Base-by-base conservation (phyloP, 805 yeast genomes). In the Ogataea pignaliae region DNA sequence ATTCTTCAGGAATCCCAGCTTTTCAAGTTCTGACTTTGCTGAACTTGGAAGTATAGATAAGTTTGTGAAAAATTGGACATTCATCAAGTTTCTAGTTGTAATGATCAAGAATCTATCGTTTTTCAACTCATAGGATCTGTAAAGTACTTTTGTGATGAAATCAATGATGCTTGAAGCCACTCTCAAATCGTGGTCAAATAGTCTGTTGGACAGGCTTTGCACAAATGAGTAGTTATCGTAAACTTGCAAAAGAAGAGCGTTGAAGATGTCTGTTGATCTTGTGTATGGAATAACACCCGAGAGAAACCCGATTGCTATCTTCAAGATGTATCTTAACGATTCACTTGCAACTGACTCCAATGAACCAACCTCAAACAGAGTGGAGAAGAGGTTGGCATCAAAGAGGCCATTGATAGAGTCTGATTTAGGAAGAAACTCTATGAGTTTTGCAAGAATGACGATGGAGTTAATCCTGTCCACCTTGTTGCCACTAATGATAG, bases 381-480 rank as follows among this genome's bases (percentile, higher is more conserved):
- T 38, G 14, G 50, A 42, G 37, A 63, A 60, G 8, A 64, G 40
- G 15, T 44, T 40, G 2, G 47, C 18, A 44, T 62, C 66, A 31
- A 63, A 50, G 5, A 47, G 33, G 2, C 39, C 16, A 34, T 50
- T 49, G 29, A 63, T 41, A 2, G 17, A 32, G 38, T 60, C 63
- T 1, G 63, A 58, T 35, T 52, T 54, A 4, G 78, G 75, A 7
- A 74, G 70, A 17, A 66, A 61, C 36, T 77, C 81, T 36, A 79
- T 59, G 26, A 76, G 63, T 49, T 72, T 76, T 29, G 82, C 76
- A 29, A 81, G 60, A 3, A 79, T 78, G 1, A 75, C 73, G 10
- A 80, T 72, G 2, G 78, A 69, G 57, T 75, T 78, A 39, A 74
- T 70, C 48, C 71, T 70, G 45, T 77, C 83, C 39, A 72, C 71